Evolutionary conservation across 164 flowering plant species (phyloP).

Genomic region (Piper longum): DNA sequence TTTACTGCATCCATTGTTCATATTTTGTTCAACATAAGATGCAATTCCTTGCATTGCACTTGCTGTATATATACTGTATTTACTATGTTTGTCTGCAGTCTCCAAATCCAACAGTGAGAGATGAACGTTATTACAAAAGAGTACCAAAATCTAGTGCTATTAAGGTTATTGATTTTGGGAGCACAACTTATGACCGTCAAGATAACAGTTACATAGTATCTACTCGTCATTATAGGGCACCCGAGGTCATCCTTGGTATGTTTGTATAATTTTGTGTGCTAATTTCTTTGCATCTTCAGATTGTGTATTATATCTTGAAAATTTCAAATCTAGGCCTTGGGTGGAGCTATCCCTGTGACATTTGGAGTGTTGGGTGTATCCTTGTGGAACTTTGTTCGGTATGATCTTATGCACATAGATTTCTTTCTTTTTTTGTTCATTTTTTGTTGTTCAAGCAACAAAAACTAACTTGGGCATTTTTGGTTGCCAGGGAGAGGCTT

Average conservation of each 20-base stretch:
- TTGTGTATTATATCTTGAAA: background rate
- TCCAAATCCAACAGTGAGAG: constrained; percentile 52
- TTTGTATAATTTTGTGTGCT: background rate
- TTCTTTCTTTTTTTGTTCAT: background rate
- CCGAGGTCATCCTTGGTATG: constrained; percentile 80
- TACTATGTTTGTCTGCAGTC: constrained; percentile 19
- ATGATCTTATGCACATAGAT: constrained; percentile 3
- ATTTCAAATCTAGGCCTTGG: constrained; percentile 41
- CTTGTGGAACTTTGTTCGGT: constrained; percentile 74
- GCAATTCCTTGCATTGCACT: background rate
- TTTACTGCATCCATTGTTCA: too few species aligned
- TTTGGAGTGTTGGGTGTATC: constrained; percentile 82
- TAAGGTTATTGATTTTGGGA: constrained; percentile 85
- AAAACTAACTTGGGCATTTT: background rate
- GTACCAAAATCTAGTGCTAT: constrained; percentile 57
- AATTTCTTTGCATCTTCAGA: background rate
- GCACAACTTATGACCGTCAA: constrained; percentile 60
- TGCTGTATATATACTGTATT: background rate
- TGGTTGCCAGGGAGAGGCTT: constrained; percentile 50
- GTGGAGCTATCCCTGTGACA: constrained; percentile 79
- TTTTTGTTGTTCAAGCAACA: too few species aligned
- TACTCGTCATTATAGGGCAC: constrained; percentile 78
- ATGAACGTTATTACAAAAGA: constrained; percentile 39
- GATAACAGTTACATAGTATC: constrained; percentile 69
- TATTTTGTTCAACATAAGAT: background rate